These are phyloP conservation scores for Beauveria australis DNA, from an alignment of 2,329 filamentous ascomycete species.

Conservation along the genomic window DNA sequence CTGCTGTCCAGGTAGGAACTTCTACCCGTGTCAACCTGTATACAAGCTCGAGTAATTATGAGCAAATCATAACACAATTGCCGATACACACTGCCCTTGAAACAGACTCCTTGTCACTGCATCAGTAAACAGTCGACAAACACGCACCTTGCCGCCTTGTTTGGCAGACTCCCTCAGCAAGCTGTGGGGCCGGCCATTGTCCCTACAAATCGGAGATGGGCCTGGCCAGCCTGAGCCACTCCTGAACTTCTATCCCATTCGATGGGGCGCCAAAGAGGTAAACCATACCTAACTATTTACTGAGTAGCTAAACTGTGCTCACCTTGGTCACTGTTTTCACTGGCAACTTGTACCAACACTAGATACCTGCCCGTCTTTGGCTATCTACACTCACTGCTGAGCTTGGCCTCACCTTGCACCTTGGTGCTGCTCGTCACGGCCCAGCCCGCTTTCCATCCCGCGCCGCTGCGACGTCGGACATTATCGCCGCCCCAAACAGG, in stretches of 20 bases:
- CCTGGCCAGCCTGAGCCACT: not conserved
- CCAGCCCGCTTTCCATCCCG: not conserved
- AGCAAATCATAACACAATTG: too few species aligned
- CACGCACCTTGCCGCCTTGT: not conserved
- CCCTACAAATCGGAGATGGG: constrained; percentile 4
- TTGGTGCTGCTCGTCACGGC: not conserved
- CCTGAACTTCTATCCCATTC: constrained; percentile 4
- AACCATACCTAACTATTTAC: not conserved
- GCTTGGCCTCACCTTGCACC: not conserved
- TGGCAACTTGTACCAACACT: too few species aligned
- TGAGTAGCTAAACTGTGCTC: too few species aligned
- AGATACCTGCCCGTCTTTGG: too few species aligned
- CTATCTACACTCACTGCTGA: not conserved
- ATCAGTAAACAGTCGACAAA: too few species aligned
- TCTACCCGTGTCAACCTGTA: too few species aligned
- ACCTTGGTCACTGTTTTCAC: not conserved
- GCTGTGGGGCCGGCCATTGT: not conserved
- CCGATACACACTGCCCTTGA: too few species aligned
- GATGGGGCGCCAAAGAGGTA: not conserved
- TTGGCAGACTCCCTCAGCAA: not conserved
- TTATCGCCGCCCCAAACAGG: not conserved
- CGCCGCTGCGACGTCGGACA: not conserved
- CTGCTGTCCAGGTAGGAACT: too few species aligned
- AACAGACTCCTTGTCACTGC: too few species aligned
- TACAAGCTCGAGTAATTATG: too few species aligned